Percentiles rank a stretch among this genome's conserved stretches.
phyloP scores from a whole-genome alignment of 805 yeast genomes.

The Barnettozyma populi region DNA sequence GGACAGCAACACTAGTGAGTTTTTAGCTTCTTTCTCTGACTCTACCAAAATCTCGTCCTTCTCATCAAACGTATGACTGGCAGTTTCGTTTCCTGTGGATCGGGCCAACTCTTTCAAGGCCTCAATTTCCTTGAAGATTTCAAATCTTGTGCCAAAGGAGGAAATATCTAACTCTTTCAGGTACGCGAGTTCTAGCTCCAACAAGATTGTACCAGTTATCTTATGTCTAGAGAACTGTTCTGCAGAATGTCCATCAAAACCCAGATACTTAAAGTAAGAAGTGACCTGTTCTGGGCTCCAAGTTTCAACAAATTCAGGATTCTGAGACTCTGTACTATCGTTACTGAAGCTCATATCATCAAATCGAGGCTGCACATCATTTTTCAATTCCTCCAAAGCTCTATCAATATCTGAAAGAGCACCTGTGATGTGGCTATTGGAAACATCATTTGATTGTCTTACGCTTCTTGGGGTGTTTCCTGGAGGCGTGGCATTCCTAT shows the following conservation, averaged over 20 bases:
- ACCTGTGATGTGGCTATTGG: conserved; percentile 36
- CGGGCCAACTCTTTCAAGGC: conserved; percentile 35
- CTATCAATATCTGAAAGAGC: conserved; percentile 70
- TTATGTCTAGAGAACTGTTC: conserved; percentile 81
- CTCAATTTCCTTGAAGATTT: conserved; percentile 84
- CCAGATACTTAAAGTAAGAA: conserved; percentile 63
- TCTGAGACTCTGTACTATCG: conserved; percentile 29
- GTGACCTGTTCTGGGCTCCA: conserved; percentile 92
- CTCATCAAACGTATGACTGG: conserved; percentile 9
- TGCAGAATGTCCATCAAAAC: conserved; percentile 71
- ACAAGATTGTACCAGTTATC: conserved; percentile 78
- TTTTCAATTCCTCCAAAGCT: conserved; percentile 59
- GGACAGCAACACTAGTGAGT: conserved; percentile 8
- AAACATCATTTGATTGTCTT: background rate
- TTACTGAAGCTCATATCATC: conserved; percentile 8
- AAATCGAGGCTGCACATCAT: conserved; percentile 21
- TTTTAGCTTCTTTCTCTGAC: background rate
- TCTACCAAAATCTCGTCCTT: conserved; percentile 11
- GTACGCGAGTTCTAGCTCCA: conserved; percentile 80
- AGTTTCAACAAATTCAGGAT: conserved; percentile 42
- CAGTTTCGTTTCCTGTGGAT: background rate
- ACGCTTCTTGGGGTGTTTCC: background rate
- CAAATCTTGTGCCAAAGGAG: conserved; percentile 94
- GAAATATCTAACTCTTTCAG: conserved; percentile 87
- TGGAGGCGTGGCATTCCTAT: background rate